Evolutionary conservation across 768 basidiomycete species (phyloP).

Genomic region (Pisolithus marmoratus): DNA sequence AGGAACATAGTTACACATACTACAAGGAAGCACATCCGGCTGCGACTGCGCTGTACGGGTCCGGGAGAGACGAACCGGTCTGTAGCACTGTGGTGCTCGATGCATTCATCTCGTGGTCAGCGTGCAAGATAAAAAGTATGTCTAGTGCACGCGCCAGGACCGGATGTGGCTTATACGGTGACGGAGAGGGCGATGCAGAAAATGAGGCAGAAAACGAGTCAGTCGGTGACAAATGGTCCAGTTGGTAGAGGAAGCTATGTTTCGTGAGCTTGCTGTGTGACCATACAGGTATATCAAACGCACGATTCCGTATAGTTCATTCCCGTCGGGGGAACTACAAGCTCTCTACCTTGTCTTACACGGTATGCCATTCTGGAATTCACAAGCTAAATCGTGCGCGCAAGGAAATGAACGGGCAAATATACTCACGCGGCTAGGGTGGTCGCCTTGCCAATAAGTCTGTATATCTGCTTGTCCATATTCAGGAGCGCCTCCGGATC

Average conservation of each 20-base stretch:
- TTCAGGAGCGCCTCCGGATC: constrained; percentile 59
- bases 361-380: constrained; percentile 80
- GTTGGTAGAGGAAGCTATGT: constrained; percentile 78
- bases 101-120: constrained; percentile 89
- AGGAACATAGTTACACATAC: constrained; percentile 39
- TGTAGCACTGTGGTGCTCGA: constrained; percentile 83
- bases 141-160: constrained; percentile 85
- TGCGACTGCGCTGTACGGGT: constrained; percentile 85
- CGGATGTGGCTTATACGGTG: constrained; percentile 71
- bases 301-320: constrained; percentile 82
- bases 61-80: constrained; percentile 83
- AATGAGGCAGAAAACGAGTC: constrained; percentile 30
- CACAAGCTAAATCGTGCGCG: not conserved
- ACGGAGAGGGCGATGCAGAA: constrained; percentile 39
- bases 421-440: constrained; percentile 73
- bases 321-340: constrained; percentile 77
- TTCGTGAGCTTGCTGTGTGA: not conserved
- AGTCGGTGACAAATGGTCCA: constrained; percentile 61
- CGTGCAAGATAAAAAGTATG: constrained; percentile 80
- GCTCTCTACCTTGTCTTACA: constrained; percentile 83
- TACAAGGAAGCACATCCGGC: constrained; percentile 87
- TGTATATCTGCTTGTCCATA: constrained; percentile 91
- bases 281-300: constrained; percentile 1
- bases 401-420: too few species aligned
- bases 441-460: constrained; percentile 83